phyloP scores from a whole-genome alignment of 2,329 filamentous ascomycete species.

The Colletotrichum tropicicola region DNA sequence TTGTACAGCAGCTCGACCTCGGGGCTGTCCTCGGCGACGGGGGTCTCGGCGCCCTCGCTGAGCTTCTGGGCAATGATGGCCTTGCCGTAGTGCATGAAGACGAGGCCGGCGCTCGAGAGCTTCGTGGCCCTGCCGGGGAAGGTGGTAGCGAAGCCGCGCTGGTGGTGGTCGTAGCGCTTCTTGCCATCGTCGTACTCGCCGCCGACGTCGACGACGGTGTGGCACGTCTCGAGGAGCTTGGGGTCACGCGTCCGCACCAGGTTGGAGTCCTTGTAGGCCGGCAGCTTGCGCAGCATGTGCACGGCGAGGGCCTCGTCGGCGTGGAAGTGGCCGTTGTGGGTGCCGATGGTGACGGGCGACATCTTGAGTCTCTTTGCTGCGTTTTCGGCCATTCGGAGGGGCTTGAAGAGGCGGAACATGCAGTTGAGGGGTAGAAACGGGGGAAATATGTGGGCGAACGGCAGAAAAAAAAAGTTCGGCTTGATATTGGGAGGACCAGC shows the following conservation, averaged over 20 bases:
- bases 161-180: conserved; percentile 96
- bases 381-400: conserved; percentile 69
- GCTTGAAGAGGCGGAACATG: conserved; percentile 52
- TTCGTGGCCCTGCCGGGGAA: conserved; percentile 89
- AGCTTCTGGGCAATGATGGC: conserved; percentile 75
- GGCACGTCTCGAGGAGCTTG: conserved; percentile 78
- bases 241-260: conserved; percentile 92
- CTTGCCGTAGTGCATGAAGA: conserved; percentile 95
- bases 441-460: not conserved
- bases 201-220: conserved; percentile 98
- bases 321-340: conserved; percentile 98
- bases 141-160: conserved; percentile 85
- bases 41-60: conserved; percentile 54
- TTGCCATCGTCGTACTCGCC: conserved; percentile 83
- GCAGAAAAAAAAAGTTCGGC: not conserved
- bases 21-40: conserved; percentile 64
- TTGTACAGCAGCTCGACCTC: conserved; percentile 81
- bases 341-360: conserved; percentile 73
- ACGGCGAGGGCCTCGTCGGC: conserved; percentile 97
- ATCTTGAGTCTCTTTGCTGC: conserved; percentile 88
- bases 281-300: conserved; percentile 91
- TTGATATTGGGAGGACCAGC: not conserved
- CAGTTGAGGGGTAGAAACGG: conserved; percentile 27
- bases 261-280: conserved; percentile 76
- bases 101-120: conserved; percentile 91